Conservation (phyloP, 2,329 filamentous ascomycete species). For the Fusarium verticillioides region DNA sequence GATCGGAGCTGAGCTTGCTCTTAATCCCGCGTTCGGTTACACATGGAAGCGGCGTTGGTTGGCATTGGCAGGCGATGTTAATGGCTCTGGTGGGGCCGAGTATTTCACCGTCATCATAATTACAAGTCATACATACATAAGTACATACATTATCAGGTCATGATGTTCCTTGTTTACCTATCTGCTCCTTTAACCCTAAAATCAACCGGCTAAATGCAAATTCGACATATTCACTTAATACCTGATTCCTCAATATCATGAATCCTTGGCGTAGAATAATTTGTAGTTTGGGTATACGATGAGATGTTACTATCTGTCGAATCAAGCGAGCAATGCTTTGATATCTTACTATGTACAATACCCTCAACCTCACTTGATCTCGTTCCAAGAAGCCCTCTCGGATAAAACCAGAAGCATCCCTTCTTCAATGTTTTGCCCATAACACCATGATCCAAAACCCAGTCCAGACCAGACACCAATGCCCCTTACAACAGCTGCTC, state of each 20-base stretch:
- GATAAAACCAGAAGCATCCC: not conserved
- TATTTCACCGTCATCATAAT: conserved; percentile 20
- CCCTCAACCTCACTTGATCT: not conserved
- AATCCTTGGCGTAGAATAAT: not conserved
- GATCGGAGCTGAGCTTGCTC: not conserved
- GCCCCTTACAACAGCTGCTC: conserved; percentile 7
- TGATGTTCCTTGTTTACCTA: conserved; percentile 4
- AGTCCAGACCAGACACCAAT: conserved; percentile 9
- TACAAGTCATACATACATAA: not conserved
- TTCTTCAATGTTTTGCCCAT: conserved; percentile 14
- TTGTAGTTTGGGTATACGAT: not conserved
- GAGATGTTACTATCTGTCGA: not conserved
- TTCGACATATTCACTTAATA: not conserved
- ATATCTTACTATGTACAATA: conserved; percentile 2
- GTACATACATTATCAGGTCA: conserved; percentile 17
- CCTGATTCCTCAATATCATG: not conserved
- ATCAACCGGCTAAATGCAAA: not conserved
- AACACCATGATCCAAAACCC: conserved; percentile 31
- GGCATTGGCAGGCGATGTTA: not conserved
- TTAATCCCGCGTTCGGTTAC: conserved; percentile 30
- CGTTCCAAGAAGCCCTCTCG: not conserved
- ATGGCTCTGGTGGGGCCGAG: conserved; percentile 26
- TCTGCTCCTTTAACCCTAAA: not conserved
- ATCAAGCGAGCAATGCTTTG: not conserved
- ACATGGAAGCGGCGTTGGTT: not conserved